phyloP scores from a whole-genome alignment of 768 basidiomycete genomes.

The Trametes villosa region DNA sequence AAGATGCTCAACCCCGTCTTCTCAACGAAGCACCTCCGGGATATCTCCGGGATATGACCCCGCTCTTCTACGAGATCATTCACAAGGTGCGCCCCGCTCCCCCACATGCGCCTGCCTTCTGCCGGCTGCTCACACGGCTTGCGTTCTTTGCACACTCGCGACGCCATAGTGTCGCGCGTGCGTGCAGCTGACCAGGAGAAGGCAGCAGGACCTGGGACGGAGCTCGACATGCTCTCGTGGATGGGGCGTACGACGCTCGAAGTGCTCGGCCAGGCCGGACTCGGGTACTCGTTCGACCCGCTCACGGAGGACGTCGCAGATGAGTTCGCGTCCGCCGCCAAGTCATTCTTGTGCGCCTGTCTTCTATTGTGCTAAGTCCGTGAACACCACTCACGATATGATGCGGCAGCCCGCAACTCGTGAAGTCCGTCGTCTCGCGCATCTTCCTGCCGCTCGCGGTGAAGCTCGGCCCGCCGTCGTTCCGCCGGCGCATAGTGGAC shows the following conservation, averaged over 20 bases:
- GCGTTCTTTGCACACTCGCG: constrained; percentile 17
- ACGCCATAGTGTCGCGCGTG: constrained; percentile 17
- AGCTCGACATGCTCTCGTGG: constrained; percentile 38
- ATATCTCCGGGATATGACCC: constrained; percentile 46
- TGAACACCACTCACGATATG: not conserved
- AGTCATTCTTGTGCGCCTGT: constrained; percentile 24
- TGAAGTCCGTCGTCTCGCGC: not conserved
- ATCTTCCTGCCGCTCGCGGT: constrained; percentile 1
- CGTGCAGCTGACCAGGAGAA: not conserved
- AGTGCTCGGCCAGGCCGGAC: constrained; percentile 32
- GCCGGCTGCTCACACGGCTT: too few species aligned
- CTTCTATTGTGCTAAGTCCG: too few species aligned
- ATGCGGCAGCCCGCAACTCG: constrained; percentile 15
- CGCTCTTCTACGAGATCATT: constrained; percentile 49
- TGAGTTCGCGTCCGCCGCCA: constrained; percentile 18
- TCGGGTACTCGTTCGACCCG: constrained; percentile 32
- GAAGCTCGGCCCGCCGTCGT: constrained; percentile 24
- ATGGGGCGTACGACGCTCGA: constrained; percentile 51
- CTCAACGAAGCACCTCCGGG: constrained; percentile 49
- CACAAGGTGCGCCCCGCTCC: constrained; percentile 47
- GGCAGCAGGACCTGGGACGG: not conserved
- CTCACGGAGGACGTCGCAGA: constrained; percentile 21
- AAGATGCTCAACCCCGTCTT: constrained; percentile 55
- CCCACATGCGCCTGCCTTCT: too few species aligned
- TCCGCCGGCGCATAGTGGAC: constrained; percentile 26